phyloP scores from a whole-genome alignment of 139 green algal species.

The Limnomonas spitsbergensis region DNA sequence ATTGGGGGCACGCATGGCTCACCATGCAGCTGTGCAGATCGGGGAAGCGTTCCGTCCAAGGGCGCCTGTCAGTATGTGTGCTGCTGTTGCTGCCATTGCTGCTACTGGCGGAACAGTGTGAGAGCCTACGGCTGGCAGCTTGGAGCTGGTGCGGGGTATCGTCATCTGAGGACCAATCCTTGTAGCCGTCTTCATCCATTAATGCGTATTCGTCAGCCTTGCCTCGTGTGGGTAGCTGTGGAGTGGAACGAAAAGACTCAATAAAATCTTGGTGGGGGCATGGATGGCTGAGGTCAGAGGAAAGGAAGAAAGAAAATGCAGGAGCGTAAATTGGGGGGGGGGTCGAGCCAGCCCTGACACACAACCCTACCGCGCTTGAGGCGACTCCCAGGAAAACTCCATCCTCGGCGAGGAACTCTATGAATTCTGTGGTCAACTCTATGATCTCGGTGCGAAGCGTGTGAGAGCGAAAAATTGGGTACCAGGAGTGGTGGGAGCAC shows the following conservation, averaged over 20 bases:
- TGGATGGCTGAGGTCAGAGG: too few relatives aligned
- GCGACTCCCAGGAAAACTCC: not conserved
- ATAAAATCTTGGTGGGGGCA: too few relatives aligned
- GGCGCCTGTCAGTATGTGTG: not conserved
- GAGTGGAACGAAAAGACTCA: not conserved
- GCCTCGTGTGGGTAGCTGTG: not conserved
- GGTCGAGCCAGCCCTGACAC: too few relatives aligned
- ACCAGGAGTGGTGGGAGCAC: not conserved
- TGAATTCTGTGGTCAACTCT: not conserved
- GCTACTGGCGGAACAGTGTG: not conserved
- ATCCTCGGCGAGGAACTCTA: not conserved
- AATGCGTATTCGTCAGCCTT: not conserved
- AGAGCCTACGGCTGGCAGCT: not conserved
- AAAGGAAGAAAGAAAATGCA: too few relatives aligned
- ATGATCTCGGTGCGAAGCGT: not conserved
- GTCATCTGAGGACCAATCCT: conserved; percentile 4
- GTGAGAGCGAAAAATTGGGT: not conserved
- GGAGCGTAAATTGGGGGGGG: too few relatives aligned
- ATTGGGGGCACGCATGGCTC: too few relatives aligned
- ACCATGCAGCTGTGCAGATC: not conserved
- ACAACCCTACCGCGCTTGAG: not conserved
- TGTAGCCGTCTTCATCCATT: not conserved
- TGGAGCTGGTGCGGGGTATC: not conserved
- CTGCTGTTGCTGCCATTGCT: too few relatives aligned
- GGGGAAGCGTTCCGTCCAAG: not conserved